These are phyloP conservation scores for Phytophthora fragariae DNA, from an alignment of 352 stramenopile genomes.

Conservation along the genomic window DNA sequence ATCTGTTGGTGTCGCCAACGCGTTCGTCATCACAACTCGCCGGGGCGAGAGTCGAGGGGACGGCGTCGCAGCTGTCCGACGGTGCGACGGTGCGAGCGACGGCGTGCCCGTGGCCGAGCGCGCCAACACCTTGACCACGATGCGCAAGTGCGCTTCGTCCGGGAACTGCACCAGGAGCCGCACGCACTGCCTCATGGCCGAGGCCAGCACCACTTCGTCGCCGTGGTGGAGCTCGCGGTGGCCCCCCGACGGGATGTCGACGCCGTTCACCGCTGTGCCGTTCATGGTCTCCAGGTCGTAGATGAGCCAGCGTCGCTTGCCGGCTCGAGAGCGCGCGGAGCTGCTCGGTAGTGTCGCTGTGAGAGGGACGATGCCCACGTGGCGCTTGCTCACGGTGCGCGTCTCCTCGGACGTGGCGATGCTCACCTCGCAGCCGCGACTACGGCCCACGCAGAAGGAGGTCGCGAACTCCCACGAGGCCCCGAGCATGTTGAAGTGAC, in stretches of 20 bases:
- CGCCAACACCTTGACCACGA: constrained; percentile 50
- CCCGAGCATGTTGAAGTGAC: constrained; percentile 36
- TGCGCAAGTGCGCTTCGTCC: constrained; percentile 46
- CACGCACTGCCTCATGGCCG: constrained; percentile 66
- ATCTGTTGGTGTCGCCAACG: constrained; percentile 18
- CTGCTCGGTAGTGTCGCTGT: constrained; percentile 23
- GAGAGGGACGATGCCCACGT: constrained; percentile 68
- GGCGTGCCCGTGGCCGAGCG: constrained; percentile 3
- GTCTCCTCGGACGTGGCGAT: constrained; percentile 78
- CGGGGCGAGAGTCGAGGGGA: constrained; percentile 28
- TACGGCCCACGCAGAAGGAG: constrained; percentile 78
- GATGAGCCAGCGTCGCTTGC: constrained; percentile 66
- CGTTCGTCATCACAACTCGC: constrained; percentile 23
- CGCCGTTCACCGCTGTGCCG: constrained; percentile 80
- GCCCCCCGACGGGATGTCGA: constrained; percentile 60
- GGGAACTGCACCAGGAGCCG: constrained; percentile 61
- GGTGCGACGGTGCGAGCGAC: constrained; percentile 24
- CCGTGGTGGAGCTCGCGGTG: constrained; percentile 68
- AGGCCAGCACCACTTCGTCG: constrained; percentile 77
- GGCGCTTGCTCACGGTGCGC: constrained; percentile 79
- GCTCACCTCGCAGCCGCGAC: constrained; percentile 71
- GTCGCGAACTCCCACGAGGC: constrained; percentile 55
- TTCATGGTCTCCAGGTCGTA: constrained; percentile 86
- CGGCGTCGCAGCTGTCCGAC: background rate
- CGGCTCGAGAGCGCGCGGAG: background rate